A percentile compares a stretch with the other conserved stretches of the same genome.
These are phyloP conservation scores for Euphorbia celastroides DNA, from an alignment of 441 rosid genomes.

Conservation along the genomic window DNA sequence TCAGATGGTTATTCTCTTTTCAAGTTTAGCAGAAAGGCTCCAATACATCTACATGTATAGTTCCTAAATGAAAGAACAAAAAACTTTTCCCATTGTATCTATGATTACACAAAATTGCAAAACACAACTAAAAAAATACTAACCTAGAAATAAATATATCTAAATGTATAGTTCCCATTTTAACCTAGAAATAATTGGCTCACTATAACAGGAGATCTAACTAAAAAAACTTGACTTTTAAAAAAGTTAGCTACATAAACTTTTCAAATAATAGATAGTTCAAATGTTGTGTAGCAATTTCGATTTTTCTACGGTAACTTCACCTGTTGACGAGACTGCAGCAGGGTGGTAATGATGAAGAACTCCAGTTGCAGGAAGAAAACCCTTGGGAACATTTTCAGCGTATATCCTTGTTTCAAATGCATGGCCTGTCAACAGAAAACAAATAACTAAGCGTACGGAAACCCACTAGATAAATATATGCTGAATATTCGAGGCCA, in stretches of 20 bases:
- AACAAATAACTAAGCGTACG: neutral
- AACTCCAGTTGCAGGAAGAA: constrained; percentile 95
- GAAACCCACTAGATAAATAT: neutral
- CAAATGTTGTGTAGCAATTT: neutral
- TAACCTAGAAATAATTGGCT: constrained; percentile 4
- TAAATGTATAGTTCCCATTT: too few species aligned
- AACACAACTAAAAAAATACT: too few species aligned
- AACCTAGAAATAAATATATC: too few species aligned
- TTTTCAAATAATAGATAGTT: constrained; percentile 7
- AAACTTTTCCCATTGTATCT: neutral
- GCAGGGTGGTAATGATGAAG: constrained; percentile 80
- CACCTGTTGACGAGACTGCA: constrained; percentile 70
- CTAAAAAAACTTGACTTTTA: neutral
- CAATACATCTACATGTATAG: neutral
- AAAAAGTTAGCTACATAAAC: constrained; percentile 9
- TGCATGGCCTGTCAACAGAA: constrained; percentile 70
- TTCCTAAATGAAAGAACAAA: too few species aligned
- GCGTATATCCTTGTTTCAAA: constrained; percentile 97
- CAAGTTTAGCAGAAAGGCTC: neutral
- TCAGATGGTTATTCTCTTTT: neutral
- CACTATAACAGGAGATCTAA: constrained; percentile 3
- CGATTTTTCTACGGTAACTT: constrained; percentile 12
- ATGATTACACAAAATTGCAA: too few species aligned
- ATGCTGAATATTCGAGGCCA: neutral
- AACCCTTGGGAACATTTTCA: constrained; percentile 89